Base-by-base conservation (phyloP, 2,329 filamentous ascomycete species). In the Ophiostoma populinum region DNA sequence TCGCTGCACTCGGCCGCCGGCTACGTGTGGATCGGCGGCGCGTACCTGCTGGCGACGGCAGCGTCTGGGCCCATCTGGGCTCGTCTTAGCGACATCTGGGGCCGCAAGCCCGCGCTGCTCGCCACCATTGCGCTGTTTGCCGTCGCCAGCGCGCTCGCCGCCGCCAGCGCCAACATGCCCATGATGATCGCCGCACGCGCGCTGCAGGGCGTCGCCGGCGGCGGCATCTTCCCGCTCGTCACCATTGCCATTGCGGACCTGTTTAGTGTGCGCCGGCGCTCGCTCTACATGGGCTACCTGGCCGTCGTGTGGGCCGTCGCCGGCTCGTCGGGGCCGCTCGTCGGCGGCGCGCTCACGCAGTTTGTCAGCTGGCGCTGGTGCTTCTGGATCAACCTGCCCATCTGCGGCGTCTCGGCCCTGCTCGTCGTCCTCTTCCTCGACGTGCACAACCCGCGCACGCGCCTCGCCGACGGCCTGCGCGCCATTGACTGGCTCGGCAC, bases 401-500 rank as follows among this genome's bases (percentile, higher is more conserved):
- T 49, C 35, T 46, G 42, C 42, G 42, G 43, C 44, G 38, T 47
- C 37, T 37, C 47, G 27, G 29, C 46, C 16, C 7, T 43, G 2
- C 42, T 49, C 6, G 33, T 43, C 3, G 12, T 43, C n/a, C 26
- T 43, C 11, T 43, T 41, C 37, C 39, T 46, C n/a, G 38, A 43
- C 31, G 28, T 44, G 28, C 37, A 38, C 35, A 36, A 33, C 29
- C 40, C 75, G 0, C 63, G 60, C 27, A 79, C 75, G 1, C 65
- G 69, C 0, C 48, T 80, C 1, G 50, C 56, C 41, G 57, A 65
- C 22, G 75, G 75, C 1, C 52, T 80, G 8, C 67, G 67, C 39
- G 68, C 68, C 0, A 56, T 70, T n/a, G 65, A 70, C 46, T 70
- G 65, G 65, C 37, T 53, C 6, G 78, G 78, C 1, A 70, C 65